Evolutionary conservation across 2,329 filamentous ascomycete species (phyloP), one percentile per base, ranked within the genome.

Genomic region (Epichloe gansuensis): DNA sequence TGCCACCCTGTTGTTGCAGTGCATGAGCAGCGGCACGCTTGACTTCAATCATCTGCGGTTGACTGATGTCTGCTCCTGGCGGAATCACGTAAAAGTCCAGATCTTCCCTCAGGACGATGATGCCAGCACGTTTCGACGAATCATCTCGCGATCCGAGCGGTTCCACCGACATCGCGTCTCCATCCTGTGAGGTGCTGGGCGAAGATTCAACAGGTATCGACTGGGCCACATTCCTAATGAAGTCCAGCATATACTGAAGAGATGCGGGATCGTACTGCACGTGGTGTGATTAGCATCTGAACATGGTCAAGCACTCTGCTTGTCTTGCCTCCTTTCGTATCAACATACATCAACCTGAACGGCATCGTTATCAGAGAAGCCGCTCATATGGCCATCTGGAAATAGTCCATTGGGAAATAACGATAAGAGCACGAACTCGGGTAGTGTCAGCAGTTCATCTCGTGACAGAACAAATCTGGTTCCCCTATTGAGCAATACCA

Each of bases 211-310:
- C 78, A 9, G 88, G 89, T 59, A 98, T 97, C n/a, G 90, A 93
- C 69, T 96, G 89, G 51, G 93, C 93, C 57, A 98, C 91, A 59
- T 84, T 84, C 58, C 93, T 86, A 75, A 98, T 98, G 71, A 98
- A 98, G 63, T 96, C 91, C 58, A 98, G 81, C 93, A 98, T 98
- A 73, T 97, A 98, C 71, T 97, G 89, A 51, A 98, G 80, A 47
- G 91, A 97, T 50, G 84, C 84, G 25, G 93, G 91, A 69, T 98
- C 93, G 72, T 97, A 98, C 93, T 98, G 72, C 60, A 40, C 17
- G 15, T 15, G 13, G 25, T 25, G 17, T 34, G 36, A 4, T 38
- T 35, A 52, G 25, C 36, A 5, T 38, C n/a, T 27, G 13, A 13
- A 27, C 17, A 23, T 12, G 17, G 3, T 31, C 31, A 27, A 25